These are phyloP conservation scores for Osmanthus fragrans DNA, from an alignment of 257 asterid genomes.

Conservation along the genomic window DNA sequence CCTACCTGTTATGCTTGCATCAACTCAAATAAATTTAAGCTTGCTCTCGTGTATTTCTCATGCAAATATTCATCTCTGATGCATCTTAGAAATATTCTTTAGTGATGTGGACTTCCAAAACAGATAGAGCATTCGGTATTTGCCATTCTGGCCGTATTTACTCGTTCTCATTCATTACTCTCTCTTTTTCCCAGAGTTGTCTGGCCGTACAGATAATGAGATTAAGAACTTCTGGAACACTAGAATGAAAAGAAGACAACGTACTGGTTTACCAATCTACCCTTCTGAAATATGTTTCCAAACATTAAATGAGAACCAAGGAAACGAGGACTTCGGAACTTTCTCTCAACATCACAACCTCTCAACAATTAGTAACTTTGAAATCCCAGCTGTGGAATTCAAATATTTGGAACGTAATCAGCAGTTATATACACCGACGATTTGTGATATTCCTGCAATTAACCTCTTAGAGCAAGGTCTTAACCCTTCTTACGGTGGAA, in stretches of 20 bases:
- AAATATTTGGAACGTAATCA: constrained; percentile 44
- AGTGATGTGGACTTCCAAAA: background rate
- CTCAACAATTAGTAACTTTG: constrained; percentile 38
- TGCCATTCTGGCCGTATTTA: background rate
- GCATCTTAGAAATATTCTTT: background rate
- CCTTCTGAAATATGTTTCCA: constrained; percentile 55
- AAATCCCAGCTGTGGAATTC: constrained; percentile 43
- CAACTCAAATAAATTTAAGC: background rate
- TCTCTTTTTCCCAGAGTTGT: constrained; percentile 47
- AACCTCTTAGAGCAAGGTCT: constrained; percentile 29
- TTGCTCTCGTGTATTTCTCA: background rate
- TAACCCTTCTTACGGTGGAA: constrained; percentile 17
- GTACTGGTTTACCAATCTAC: constrained; percentile 71
- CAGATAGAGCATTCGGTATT: background rate
- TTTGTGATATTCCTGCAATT: constrained; percentile 40
- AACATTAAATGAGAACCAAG: constrained; percentile 46
- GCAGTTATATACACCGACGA: constrained; percentile 30
- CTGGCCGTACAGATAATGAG: constrained; percentile 30
- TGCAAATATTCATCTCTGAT: background rate
- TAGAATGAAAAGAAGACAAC: constrained; percentile 70
- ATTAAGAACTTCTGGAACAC: constrained; percentile 88
- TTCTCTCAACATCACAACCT: constrained; percentile 45
- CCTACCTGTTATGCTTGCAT: background rate
- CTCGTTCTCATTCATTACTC: constrained; percentile 14
- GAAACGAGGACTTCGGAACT: constrained; percentile 30